Base-by-base conservation (phyloP, 805 yeast species). In the Clavispora asparagi region DNA sequence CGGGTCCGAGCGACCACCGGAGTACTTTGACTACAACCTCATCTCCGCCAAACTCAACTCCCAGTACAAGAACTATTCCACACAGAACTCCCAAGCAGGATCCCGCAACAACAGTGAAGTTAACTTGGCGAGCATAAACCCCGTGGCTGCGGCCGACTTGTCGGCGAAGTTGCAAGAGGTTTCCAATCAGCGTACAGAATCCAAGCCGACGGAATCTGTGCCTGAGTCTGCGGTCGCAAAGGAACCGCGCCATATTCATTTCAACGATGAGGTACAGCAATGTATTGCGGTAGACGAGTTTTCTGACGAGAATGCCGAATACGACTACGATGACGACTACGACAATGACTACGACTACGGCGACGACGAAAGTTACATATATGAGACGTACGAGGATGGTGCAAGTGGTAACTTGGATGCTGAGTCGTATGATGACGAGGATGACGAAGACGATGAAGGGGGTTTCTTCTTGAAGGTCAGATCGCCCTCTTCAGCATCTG, bases 251-350 rank as follows among this genome's bases (percentile, higher is more conserved):
- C 95, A 79, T 56, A 91, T 94, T 50, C 98, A 91, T 65, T 94
- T 94, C 68, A 94, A 85, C 63, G 95, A 89, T 61, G 81, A 90
- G 44, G 99, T 94, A 29, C 91, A 89, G 63, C 99, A 94, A 65
- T 94, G 99, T 65, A 82, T 87, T 51, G 91, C 96, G 0, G 62
- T 91, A 10, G 81, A 77, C 47, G 49, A 51, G 11, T 43, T 32
- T 31, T 45, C 44, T 10, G 52, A 44, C 9, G 52, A 51, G 13
- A 43, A 49, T 14, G 49, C 45, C 14, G 50, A 46, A 4, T 44
- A 46, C 37, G 57, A 51, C 16, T 53, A 53, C 33, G 44, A 46
- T 25, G 57, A 51, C 27, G 50, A 51, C 19, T 50, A 48, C 12
- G 53, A 46, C 17, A 60, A 60, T 11, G 59, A 49, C 40, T 53